Evolutionary conservation across 257 asterid species (phyloP).

Genomic region (Mitragyna speciosa): DNA sequence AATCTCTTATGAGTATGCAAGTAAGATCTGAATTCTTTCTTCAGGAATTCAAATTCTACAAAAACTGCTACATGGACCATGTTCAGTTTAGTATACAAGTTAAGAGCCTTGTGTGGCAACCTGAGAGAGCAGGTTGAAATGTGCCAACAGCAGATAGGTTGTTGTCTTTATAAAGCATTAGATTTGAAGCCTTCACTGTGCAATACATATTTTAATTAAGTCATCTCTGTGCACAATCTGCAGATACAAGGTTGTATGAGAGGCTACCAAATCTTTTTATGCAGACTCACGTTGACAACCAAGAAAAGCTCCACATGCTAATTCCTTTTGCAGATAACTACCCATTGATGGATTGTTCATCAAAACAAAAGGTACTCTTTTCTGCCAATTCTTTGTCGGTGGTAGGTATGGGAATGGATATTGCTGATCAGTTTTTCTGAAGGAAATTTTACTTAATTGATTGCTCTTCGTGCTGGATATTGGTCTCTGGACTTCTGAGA

Average conservation of each 20-base stretch:
- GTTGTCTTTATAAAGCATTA: not conserved
- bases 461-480: not conserved
- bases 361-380: constrained; percentile 41
- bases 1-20: constrained; percentile 1
- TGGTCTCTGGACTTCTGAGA: constrained; percentile 1
- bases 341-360: constrained; percentile 45
- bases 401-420: not conserved
- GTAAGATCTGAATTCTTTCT: constrained; percentile 22
- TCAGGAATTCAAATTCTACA: constrained; percentile 48
- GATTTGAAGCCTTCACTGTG: not conserved
- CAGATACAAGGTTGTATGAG: constrained; percentile 51
- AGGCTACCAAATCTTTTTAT: constrained; percentile 42
- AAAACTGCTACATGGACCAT: constrained; percentile 52
- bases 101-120: constrained; percentile 40
- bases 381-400: not conserved
- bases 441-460: not conserved
- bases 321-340: constrained; percentile 41
- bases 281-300: constrained; percentile 50
- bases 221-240: constrained; percentile 10
- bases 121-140: constrained; percentile 36
- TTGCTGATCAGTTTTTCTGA: not conserved
- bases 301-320: constrained; percentile 47
- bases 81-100: constrained; percentile 42
- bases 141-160: constrained; percentile 62
- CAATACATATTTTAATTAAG: constrained; percentile 11